These are phyloP conservation scores for Salix koriyanagi DNA, from an alignment of 345 rosid species.

Conservation along the genomic window DNA sequence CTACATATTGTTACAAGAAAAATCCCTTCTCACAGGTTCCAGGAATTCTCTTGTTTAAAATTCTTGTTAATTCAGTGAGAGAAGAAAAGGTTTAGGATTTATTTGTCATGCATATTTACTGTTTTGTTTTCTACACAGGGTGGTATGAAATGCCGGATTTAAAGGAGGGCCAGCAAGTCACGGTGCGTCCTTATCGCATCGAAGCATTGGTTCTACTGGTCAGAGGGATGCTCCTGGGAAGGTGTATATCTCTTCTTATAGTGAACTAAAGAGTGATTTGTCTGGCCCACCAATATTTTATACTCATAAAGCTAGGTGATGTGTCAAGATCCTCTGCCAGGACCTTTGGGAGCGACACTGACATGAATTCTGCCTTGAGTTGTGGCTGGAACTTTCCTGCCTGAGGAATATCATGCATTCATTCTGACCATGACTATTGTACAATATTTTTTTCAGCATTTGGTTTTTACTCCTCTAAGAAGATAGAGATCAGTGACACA, in stretches of 20 bases:
- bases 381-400: not conserved
- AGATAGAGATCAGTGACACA: not conserved
- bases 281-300: not conserved
- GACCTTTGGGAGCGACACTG: not conserved
- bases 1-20: not conserved
- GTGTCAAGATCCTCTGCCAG: not conserved
- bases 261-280: not conserved
- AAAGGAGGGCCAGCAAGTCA: constrained; percentile 73
- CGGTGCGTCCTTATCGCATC: constrained; percentile 76
- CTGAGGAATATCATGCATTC: not conserved
- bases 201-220: constrained; percentile 83
- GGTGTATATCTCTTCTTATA: constrained; percentile 41
- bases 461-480: not conserved
- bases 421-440: not conserved
- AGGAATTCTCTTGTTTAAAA: constrained; percentile 3
- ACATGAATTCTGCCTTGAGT: not conserved
- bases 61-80: not conserved
- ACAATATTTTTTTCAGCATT: not conserved
- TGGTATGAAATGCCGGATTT: constrained; percentile 44
- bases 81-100: not conserved
- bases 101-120: constrained; percentile 1
- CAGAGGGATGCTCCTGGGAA: constrained; percentile 94
- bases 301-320: not conserved
- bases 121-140: constrained; percentile 45
- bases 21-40: not conserved